phyloP scores from a whole-genome alignment of 352 stramenopile species.

The Pythium biforme region DNA sequence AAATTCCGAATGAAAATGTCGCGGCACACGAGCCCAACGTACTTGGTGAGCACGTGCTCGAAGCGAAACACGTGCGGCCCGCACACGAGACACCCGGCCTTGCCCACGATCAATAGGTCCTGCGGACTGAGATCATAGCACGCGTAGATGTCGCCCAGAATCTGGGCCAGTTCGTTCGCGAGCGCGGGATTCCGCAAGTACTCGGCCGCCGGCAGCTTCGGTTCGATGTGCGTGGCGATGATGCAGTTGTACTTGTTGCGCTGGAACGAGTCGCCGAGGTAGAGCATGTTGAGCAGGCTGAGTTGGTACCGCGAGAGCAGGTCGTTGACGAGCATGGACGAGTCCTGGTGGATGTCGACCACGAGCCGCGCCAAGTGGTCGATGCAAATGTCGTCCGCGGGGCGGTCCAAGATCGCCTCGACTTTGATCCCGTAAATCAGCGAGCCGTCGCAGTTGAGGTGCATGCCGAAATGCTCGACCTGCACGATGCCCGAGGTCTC shows the following conservation, averaged over 20 bases:
- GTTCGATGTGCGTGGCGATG: slow-evolving; percentile 95
- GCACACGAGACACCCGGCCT: slow-evolving; percentile 91
- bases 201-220: slow-evolving; percentile 93
- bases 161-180: slow-evolving; percentile 96
- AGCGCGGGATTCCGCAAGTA: slow-evolving; percentile 95
- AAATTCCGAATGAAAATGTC: slow-evolving; percentile 98
- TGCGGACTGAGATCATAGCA: slow-evolving; percentile 94
- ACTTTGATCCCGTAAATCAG: slow-evolving; percentile 88
- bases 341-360: slow-evolving; percentile 97
- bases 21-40: slow-evolving; percentile 94
- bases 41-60: slow-evolving; percentile 94
- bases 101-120: slow-evolving; percentile 95
- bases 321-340: slow-evolving; percentile 94
- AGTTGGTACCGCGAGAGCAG: slow-evolving; percentile 96
- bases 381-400: slow-evolving; percentile 95
- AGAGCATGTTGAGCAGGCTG: slow-evolving; percentile 95
- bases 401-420: slow-evolving; percentile 96
- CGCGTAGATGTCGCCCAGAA: slow-evolving; percentile 92
- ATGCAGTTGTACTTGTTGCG: slow-evolving; percentile 98
- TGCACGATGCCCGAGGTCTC: slow-evolving; percentile 94
- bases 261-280: slow-evolving; percentile 93
- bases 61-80: slow-evolving; percentile 95
- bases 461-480: slow-evolving; percentile 95
- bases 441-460: slow-evolving; percentile 74
- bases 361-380: slow-evolving; percentile 95